Evolutionary conservation across 2,329 filamentous ascomycete species (phyloP).

Genomic region (Hymenoscyphus infarciens): DNA sequence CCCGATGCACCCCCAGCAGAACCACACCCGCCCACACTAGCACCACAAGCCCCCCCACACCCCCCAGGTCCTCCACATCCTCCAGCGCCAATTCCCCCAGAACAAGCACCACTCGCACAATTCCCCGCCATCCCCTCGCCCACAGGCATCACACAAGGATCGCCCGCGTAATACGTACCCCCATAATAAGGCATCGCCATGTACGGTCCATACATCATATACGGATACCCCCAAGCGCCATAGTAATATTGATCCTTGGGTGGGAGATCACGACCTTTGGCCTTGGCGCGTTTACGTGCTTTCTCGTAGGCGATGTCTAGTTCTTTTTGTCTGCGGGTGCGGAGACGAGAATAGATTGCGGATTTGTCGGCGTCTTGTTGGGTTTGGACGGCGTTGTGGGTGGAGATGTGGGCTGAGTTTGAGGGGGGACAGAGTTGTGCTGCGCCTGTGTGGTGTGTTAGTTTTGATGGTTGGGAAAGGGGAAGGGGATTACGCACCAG

Average conservation of each 20-base stretch:
- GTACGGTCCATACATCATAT: constrained; percentile 48
- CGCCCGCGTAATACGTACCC: constrained; percentile 45
- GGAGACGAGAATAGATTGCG: constrained; percentile 27
- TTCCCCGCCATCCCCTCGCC: constrained; percentile 39
- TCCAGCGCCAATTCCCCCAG: constrained; percentile 38
- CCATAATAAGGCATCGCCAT: constrained; percentile 41
- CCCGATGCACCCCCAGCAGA: constrained; percentile 7
- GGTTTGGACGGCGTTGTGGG: constrained; percentile 62
- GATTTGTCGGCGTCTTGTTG: constrained; percentile 24
- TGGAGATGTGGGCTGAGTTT: constrained; percentile 66
- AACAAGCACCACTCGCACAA: constrained; percentile 49
- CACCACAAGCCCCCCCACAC: constrained; percentile 20
- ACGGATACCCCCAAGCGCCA: constrained; percentile 46
- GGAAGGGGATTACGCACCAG: constrained; percentile 25
- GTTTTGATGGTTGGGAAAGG: background rate
- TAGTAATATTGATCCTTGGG: constrained; percentile 46
- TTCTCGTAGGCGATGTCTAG: constrained; percentile 56
- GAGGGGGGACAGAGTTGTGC: constrained; percentile 50
- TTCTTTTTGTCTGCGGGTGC: constrained; percentile 36
- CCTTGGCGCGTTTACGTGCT: constrained; percentile 47
- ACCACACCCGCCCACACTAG: constrained; percentile 18
- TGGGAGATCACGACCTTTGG: constrained; percentile 47
- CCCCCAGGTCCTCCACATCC: constrained; percentile 40
- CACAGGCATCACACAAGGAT: constrained; percentile 38
- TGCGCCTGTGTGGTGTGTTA: constrained; percentile 38